A percentile compares a stretch with the other conserved stretches of the same genome.
Evolutionary conservation across 2,329 filamentous ascomycete species (phyloP).

Genomic region (Myriosclerotinia scirpicola): DNA sequence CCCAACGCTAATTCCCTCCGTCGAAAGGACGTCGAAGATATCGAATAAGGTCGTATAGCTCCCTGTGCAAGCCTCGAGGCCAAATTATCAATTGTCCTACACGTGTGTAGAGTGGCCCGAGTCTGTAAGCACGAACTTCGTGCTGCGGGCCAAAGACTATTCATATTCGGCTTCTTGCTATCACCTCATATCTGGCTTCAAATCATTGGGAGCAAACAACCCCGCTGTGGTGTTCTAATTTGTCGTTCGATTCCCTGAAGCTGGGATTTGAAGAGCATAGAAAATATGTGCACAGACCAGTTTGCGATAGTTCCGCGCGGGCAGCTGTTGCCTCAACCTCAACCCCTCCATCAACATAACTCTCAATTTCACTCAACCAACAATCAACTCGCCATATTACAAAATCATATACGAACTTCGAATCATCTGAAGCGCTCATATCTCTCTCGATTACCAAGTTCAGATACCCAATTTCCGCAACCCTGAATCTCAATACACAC

Average conservation of each 20-base stretch:
- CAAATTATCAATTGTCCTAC: conserved; percentile 30
- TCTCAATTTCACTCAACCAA: neutral
- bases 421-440: neutral
- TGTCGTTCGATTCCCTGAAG: neutral
- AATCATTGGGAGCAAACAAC: conserved; percentile 9
- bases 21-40: conserved; percentile 6
- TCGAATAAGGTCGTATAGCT: conserved; percentile 28
- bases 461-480: neutral
- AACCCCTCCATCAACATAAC: conserved; percentile 14
- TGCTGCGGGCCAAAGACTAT: conserved; percentile 32
- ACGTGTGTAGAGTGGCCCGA: conserved; percentile 33
- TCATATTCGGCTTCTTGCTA: conserved; percentile 32
- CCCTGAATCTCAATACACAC: neutral
- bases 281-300: conserved; percentile 14
- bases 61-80: conserved; percentile 32
- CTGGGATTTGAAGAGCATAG: neutral
- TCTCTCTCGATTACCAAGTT: neutral
- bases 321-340: conserved; percentile 19
- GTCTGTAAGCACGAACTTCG: conserved; percentile 33
- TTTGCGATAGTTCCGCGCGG: conserved; percentile 10
- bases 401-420: neutral
- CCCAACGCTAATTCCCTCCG: neutral
- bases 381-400: too few relatives aligned
- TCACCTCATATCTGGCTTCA: conserved; percentile 25
- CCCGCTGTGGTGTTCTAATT: neutral